Percentiles rank a stretch among this genome's conserved stretches.
phyloP scores from a whole-genome alignment of 2,329 filamentous ascomycete species.

The Penicillium vulpinum region DNA sequence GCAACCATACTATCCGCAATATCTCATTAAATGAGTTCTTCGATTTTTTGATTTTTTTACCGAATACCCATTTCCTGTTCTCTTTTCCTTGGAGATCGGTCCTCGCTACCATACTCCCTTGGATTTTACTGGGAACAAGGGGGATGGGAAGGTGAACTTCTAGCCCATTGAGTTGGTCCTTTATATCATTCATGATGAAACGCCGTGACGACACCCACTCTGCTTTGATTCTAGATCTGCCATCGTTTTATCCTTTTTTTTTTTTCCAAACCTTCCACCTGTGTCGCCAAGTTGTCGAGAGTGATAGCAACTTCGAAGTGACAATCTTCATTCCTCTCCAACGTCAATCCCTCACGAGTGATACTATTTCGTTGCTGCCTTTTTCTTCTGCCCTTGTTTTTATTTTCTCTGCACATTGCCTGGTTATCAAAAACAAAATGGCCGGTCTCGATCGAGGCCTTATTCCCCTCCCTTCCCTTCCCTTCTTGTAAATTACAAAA shows the following conservation, averaged over 20 bases:
- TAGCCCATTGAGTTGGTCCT: slow-evolving; percentile 8
- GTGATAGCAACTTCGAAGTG: not conserved
- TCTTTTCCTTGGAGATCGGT: not conserved
- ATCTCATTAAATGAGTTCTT: slow-evolving; percentile 30
- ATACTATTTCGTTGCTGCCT: not conserved
- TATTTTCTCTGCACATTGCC: slow-evolving; percentile 15
- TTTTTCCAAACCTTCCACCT: not conserved
- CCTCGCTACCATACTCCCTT: not conserved
- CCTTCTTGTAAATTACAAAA: slow-evolving; percentile 39
- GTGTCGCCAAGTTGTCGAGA: not conserved
- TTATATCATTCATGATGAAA: slow-evolving; percentile 24
- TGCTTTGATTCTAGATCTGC: slow-evolving; percentile 24
- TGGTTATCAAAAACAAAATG: slow-evolving; percentile 12
- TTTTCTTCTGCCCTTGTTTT: slow-evolving; percentile 1
- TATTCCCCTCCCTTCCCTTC: slow-evolving; percentile 8
- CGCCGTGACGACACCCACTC: slow-evolving; percentile 25
- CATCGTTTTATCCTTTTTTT: not conserved
- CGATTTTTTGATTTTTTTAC: not conserved
- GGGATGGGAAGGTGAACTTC: too few relatives aligned
- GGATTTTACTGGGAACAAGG: not conserved
- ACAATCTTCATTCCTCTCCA: not conserved
- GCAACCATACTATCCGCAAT: slow-evolving; percentile 34
- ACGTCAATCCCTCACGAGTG: not conserved
- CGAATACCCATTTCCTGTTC: not conserved
- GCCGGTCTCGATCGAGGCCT: slow-evolving; percentile 10